Conservation (phyloP, 2,329 filamentous ascomycete species). For the Fusarium anthophilum region DNA sequence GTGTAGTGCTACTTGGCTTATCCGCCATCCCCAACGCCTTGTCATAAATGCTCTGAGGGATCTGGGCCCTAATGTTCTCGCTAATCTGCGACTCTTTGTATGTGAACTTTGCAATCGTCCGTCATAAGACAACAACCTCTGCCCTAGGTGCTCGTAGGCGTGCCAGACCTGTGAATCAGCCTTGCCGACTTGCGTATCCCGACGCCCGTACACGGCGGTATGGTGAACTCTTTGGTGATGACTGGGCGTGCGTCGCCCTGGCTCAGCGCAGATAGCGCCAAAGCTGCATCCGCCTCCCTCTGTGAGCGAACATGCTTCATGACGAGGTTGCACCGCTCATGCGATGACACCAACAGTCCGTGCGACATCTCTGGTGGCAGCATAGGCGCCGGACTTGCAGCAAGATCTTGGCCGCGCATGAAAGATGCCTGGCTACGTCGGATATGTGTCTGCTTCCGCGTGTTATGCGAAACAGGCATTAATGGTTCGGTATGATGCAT, state of each 20-base stretch:
- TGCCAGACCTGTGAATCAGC: conserved; percentile 3
- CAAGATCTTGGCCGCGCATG: conserved; percentile 35
- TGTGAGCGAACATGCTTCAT: conserved; percentile 21
- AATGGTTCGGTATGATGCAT: conserved; percentile 35
- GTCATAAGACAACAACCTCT: conserved; percentile 19
- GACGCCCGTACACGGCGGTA: conserved; percentile 16
- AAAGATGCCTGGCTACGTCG: background rate
- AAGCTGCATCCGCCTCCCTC: conserved; percentile 37
- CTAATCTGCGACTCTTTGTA: conserved; percentile 11
- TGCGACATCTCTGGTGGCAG: conserved; percentile 32
- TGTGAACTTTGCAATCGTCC: conserved; percentile 1
- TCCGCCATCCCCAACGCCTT: conserved; percentile 32
- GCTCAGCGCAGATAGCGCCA: conserved; percentile 38
- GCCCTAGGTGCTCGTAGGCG: conserved; percentile 18
- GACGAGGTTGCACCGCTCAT: conserved; percentile 11
- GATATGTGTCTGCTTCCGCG: conserved; percentile 31
- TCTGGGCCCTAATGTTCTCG: conserved; percentile 1
- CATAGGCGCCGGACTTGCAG: conserved; percentile 35
- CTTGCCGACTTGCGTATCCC: conserved; percentile 27
- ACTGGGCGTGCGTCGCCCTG: conserved; percentile 24
- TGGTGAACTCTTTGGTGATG: background rate
- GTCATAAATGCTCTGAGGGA: conserved; percentile 27
- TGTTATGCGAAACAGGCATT: conserved; percentile 45
- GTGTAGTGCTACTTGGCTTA: conserved; percentile 6
- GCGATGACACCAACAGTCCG: conserved; percentile 12